phyloP scores from a whole-genome alignment of 2,329 filamentous ascomycete genomes.

The Paraphoma chrysanthemicola region DNA sequence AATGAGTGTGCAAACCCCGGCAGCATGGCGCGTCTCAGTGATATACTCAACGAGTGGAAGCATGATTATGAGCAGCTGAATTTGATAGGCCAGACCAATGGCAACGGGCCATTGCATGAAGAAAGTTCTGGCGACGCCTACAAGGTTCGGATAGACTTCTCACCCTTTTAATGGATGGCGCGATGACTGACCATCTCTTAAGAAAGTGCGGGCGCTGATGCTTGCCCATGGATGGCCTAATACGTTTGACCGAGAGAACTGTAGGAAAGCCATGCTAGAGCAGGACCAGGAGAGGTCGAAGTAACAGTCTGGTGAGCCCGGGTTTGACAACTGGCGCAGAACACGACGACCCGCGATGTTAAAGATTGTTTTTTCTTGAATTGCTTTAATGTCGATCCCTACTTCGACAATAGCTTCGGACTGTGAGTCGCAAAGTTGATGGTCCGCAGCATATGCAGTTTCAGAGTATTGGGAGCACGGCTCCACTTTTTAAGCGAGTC shows the following conservation, averaged over 20 bases:
- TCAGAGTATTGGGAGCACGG: too few relatives aligned
- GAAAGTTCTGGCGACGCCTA: background rate
- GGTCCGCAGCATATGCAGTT: too few relatives aligned
- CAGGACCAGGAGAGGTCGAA: background rate
- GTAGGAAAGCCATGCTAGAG: background rate
- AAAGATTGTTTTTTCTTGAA: background rate
- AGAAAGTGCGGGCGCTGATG: background rate
- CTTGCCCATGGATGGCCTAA: background rate
- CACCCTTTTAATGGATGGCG: background rate
- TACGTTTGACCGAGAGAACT: background rate
- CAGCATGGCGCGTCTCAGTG: background rate
- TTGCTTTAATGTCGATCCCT: background rate
- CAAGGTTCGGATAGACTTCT: background rate
- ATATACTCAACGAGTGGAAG: slow-evolving; percentile 2
- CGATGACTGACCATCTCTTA: background rate
- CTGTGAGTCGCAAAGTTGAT: too few relatives aligned
- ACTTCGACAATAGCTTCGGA: too few relatives aligned
- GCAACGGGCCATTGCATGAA: background rate
- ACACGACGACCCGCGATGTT: background rate
- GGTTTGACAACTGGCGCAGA: too few relatives aligned
- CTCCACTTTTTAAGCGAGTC: too few relatives aligned
- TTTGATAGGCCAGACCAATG: slow-evolving; percentile 1
- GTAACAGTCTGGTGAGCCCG: background rate
- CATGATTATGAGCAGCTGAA: background rate
- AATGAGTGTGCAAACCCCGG: slow-evolving; percentile 2